phyloP scores from a whole-genome alignment of 345 rosid genomes.

The Psidium friedrichsthalianum region DNA sequence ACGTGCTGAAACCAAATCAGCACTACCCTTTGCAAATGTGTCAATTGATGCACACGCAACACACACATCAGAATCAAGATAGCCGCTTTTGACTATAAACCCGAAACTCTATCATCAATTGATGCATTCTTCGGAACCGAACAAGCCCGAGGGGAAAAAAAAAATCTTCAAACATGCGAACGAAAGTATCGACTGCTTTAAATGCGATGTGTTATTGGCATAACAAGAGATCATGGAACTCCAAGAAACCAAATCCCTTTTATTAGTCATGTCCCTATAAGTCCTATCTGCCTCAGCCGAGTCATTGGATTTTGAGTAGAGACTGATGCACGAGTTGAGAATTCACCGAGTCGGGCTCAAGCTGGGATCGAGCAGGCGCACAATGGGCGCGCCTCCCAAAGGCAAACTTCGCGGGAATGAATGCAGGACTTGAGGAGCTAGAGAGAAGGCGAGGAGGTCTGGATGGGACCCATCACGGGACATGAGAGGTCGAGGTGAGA shows the following conservation, averaged over 20 bases:
- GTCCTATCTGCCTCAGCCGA: slow-evolving; percentile 25
- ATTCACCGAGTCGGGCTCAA: slow-evolving; percentile 14
- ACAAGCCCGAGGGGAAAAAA: slow-evolving; percentile 23
- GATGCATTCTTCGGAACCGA: slow-evolving; percentile 15
- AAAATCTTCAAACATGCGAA: not conserved
- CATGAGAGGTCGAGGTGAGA: slow-evolving; percentile 2
- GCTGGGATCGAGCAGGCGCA: slow-evolving; percentile 32
- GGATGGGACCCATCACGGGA: not conserved
- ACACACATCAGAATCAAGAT: slow-evolving; percentile 37
- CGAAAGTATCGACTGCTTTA: slow-evolving; percentile 15
- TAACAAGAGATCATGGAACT: slow-evolving; percentile 63
- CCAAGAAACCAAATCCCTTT: slow-evolving; percentile 66
- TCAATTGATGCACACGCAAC: slow-evolving; percentile 72
- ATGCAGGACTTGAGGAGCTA: no score
- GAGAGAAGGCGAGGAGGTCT: no score
- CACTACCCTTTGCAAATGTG: slow-evolving; percentile 45
- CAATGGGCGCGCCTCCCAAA: slow-evolving; percentile 8
- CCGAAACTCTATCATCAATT: slow-evolving; percentile 36
- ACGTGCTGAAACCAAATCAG: slow-evolving; percentile 32
- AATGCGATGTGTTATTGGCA: slow-evolving; percentile 33
- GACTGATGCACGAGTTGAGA: slow-evolving; percentile 55
- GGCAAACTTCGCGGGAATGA: no score
- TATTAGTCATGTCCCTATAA: slow-evolving; percentile 38
- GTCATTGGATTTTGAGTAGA: slow-evolving; percentile 57
- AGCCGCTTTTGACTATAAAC: slow-evolving; percentile 43